Conservation (phyloP, 148 eudicot genomes). For the Camellia sinensis region DNA sequence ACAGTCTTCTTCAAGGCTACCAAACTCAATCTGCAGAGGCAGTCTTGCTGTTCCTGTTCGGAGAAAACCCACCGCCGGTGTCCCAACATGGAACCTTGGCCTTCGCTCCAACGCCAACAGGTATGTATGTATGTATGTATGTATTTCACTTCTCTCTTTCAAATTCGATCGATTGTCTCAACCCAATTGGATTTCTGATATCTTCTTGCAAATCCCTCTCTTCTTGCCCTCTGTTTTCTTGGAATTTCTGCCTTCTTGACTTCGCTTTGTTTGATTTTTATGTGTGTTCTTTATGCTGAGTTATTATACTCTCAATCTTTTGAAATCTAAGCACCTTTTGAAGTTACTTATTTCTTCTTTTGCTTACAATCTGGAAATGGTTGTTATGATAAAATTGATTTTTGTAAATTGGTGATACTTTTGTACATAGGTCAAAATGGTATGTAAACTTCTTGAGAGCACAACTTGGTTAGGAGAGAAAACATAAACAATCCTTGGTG, state of each 20-base stretch:
- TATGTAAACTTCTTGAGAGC: too few relatives aligned
- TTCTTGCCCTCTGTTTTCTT: constrained; percentile 4
- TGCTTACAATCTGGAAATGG: too few relatives aligned
- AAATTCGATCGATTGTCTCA: neutral
- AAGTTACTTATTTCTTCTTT: too few relatives aligned
- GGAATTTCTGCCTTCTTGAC: neutral
- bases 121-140: constrained; percentile 10
- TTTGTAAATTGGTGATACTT: too few relatives aligned
- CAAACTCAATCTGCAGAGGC: constrained; percentile 28
- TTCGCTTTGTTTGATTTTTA: neutral
- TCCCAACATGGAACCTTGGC: constrained; percentile 17
- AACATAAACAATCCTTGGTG: too few relatives aligned
- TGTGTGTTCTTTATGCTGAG: neutral
- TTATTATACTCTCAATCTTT: neutral
- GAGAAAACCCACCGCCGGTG: constrained; percentile 26
- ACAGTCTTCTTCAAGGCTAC: constrained; percentile 17
- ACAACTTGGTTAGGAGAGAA: too few relatives aligned
- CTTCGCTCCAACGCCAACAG: constrained; percentile 44
- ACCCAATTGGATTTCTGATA: neutral
- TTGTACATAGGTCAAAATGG: too few relatives aligned
- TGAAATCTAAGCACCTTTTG: neutral
- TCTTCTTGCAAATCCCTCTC: neutral
- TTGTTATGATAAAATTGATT: too few relatives aligned
- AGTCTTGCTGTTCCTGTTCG: constrained; percentile 28
- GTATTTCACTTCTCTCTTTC: too few relatives aligned